Percentiles rank a stretch among this genome's conserved stretches.
Evolutionary conservation across 306 rosid species (phyloP).

Genomic region (Castanospermum australe): DNA sequence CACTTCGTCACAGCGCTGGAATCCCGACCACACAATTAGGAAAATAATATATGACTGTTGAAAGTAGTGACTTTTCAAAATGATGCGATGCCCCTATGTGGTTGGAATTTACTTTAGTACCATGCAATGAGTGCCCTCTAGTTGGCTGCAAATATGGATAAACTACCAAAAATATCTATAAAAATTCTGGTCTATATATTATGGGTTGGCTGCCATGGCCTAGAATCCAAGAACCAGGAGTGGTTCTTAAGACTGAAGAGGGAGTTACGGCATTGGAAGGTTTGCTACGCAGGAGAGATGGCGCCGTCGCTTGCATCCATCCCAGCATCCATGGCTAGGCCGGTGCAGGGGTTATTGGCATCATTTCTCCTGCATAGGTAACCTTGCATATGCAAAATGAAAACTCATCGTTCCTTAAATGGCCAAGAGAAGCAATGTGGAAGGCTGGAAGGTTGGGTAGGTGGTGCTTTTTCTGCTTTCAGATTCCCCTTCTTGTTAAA

Average conservation of each 20-base stretch:
- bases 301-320: conserved; percentile 30
- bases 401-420: neutral
- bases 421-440: neutral
- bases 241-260: neutral
- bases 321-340: neutral
- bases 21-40: conserved; percentile 3
- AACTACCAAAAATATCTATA: neutral
- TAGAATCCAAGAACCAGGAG: neutral
- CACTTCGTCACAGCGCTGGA: neutral
- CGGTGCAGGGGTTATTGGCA: neutral
- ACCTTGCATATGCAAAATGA: conserved; percentile 42
- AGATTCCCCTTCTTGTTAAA: neutral
- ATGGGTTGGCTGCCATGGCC: conserved; percentile 6
- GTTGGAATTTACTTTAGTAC: conserved; percentile 12
- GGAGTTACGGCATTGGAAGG: conserved; percentile 35
- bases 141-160: neutral
- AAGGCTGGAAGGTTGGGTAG: conserved; percentile 28
- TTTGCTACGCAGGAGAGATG: conserved; percentile 85
- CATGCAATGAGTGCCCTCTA: neutral
- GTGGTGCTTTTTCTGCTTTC: neutral
- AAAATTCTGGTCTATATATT: conserved; percentile 8
- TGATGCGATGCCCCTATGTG: neutral
- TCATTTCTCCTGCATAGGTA: conserved; percentile 43
- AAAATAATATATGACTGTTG: too few relatives aligned
- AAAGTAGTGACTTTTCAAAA: neutral